phyloP scores from a whole-genome alignment of 2,329 filamentous ascomycete species.

The Botrytis byssoidea region DNA sequence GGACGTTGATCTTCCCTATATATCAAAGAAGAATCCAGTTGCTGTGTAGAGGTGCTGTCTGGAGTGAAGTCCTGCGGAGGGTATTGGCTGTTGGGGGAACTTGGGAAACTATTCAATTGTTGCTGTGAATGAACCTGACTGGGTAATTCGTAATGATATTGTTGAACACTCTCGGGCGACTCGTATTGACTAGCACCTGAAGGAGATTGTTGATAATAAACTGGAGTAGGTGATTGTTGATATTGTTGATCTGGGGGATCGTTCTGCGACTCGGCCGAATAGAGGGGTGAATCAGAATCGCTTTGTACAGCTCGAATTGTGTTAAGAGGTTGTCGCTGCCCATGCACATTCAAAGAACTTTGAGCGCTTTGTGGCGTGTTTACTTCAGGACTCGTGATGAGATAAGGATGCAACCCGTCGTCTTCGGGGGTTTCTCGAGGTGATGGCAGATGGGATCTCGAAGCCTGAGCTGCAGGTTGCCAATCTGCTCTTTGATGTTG shows the following conservation, averaged over 20 bases:
- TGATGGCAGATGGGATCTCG: slow-evolving; percentile 34
- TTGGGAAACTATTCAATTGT: slow-evolving; percentile 26
- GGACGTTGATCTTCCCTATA: slow-evolving; percentile 36
- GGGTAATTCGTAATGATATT: slow-evolving; percentile 29
- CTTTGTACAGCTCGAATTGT: slow-evolving; percentile 35
- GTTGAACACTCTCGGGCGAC: slow-evolving; percentile 31
- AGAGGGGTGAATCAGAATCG: slow-evolving; percentile 29
- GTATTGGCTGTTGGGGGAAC: slow-evolving; percentile 45
- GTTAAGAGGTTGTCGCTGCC: slow-evolving; percentile 25
- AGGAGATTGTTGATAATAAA: slow-evolving; percentile 14
- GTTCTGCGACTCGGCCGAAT: slow-evolving; percentile 38
- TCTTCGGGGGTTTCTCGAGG: slow-evolving; percentile 36
- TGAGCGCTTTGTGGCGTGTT: slow-evolving; percentile 25
- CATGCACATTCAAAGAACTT: slow-evolving; percentile 5
- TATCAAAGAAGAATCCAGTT: slow-evolving; percentile 56
- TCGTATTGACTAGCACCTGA: slow-evolving; percentile 17
- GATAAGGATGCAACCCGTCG: slow-evolving; percentile 36
- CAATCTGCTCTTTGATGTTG: slow-evolving; percentile 42
- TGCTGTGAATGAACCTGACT: slow-evolving; percentile 34
- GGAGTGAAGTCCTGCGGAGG: slow-evolving; percentile 31
- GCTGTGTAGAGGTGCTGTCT: slow-evolving; percentile 61
- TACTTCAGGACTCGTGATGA: slow-evolving; percentile 31
- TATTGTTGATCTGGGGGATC: slow-evolving; percentile 40
- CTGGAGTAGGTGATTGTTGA: slow-evolving; percentile 25
- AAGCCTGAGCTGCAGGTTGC: slow-evolving; percentile 39